A percentile compares a stretch with the other conserved stretches of the same genome.
These are phyloP conservation scores for Coemansia sp. DNA, from an alignment of 192 early-diverging fungal species.

Conservation along the genomic window DNA sequence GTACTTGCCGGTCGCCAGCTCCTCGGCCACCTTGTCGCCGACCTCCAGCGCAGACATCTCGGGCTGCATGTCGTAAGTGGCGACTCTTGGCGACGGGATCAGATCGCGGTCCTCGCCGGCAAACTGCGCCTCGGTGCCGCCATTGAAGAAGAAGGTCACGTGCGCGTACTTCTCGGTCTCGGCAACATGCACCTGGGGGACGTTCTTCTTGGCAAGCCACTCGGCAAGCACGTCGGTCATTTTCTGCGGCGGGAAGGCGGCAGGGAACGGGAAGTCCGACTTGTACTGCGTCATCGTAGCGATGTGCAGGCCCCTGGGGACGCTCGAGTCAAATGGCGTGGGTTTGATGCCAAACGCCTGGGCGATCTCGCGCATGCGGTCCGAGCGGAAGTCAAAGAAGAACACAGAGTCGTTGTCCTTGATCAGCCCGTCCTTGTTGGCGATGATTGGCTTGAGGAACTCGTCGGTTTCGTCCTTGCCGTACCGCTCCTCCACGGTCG, in stretches of 20 bases:
- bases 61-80: conserved; percentile 97
- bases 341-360: conserved; percentile 87
- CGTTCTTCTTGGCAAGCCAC: conserved; percentile 86
- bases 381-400: conserved; percentile 98
- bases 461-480: conserved; percentile 95
- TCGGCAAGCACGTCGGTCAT: conserved; percentile 99
- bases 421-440: conserved; percentile 77
- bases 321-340: conserved; percentile 76
- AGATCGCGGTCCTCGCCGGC: conserved; percentile 84
- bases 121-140: conserved; percentile 94
- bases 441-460: conserved; percentile 98
- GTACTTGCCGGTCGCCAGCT: conserved; percentile 75
- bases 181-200: conserved; percentile 94
- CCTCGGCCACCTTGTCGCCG: conserved; percentile 86
- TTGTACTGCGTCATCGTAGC: conserved; percentile 99
- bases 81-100: conserved; percentile 91
- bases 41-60: conserved; percentile 93
- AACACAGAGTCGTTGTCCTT: conserved; percentile 88
- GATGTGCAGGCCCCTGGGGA: conserved; percentile 82
- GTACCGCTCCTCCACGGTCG: conserved; percentile 85
- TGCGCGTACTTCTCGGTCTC: conserved; percentile 99
- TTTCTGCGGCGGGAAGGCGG: conserved; percentile 93
- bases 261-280: conserved; percentile 92
- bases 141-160: conserved; percentile 99
- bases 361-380: conserved; percentile 95